Conservation (phyloP, 129 eudicot species). For the Arctium lappa region DNA sequence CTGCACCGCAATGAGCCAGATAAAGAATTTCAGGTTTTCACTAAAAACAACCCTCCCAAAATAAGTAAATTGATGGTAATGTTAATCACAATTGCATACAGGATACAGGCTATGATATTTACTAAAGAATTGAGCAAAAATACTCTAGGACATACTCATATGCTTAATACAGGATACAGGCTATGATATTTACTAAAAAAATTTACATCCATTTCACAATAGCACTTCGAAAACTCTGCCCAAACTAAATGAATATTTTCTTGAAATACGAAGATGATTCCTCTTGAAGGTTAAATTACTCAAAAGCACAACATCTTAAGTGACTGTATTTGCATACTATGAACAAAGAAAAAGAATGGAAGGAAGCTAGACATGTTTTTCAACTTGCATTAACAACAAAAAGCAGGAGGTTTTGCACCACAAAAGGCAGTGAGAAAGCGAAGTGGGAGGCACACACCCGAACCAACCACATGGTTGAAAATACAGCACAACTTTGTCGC, state of each 20-base stretch:
- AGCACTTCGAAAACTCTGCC: background rate
- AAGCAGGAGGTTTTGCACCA: constrained; percentile 8
- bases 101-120: background rate
- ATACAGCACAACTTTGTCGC: constrained; percentile 89
- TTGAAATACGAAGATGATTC: background rate
- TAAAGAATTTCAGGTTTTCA: background rate
- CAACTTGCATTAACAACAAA: constrained; percentile 12
- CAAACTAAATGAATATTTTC: no score
- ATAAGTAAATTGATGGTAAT: background rate
- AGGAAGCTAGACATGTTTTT: background rate
- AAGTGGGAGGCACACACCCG: constrained; percentile 45
- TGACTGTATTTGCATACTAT: background rate
- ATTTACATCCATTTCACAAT: no score
- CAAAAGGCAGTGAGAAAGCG: background rate
- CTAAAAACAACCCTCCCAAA: no score
- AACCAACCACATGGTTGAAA: constrained; percentile 99
- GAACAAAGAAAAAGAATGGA: background rate
- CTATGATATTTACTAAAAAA: no score
- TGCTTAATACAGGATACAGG: background rate
- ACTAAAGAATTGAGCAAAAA: no score
- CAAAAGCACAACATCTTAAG: background rate
- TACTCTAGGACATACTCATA: no score
- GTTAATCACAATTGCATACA: background rate
- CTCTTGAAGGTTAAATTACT: background rate
- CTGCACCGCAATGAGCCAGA: background rate